Conservation (phyloP, 1,284 basidiomycete genomes). For the Cutaneotrichosporon cavernicola region DNA sequence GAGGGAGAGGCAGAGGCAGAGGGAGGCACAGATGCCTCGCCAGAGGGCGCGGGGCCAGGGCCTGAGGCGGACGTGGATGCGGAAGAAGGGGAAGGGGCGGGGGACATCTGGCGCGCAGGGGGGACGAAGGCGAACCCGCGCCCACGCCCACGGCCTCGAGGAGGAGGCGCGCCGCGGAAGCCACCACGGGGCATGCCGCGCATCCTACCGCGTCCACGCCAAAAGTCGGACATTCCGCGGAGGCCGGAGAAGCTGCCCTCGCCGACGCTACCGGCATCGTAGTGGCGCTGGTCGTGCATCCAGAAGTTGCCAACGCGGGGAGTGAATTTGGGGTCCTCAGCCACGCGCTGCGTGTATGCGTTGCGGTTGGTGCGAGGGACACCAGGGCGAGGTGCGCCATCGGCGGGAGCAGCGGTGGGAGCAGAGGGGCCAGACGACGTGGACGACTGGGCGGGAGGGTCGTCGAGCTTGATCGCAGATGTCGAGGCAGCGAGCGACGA, state of each 20-base stretch:
- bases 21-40: neutral
- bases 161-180: conserved; percentile 25
- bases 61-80: neutral
- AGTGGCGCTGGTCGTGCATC: conserved; percentile 78
- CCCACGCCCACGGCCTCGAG: conserved; percentile 26
- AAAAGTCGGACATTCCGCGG: conserved; percentile 59
- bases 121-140: conserved; percentile 11
- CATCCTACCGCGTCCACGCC: conserved; percentile 65
- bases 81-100: conserved; percentile 11
- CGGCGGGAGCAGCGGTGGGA: conserved; percentile 1
- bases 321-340: conserved; percentile 72
- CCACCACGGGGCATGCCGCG: conserved; percentile 26
- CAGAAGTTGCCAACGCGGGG: conserved; percentile 85
- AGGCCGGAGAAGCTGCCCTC: conserved; percentile 54
- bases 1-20: neutral
- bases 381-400: conserved; percentile 15
- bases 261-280: conserved; percentile 57
- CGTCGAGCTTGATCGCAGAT: conserved; percentile 30
- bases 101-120: conserved; percentile 1
- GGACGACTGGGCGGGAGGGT: conserved; percentile 9
- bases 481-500: conserved; percentile 30
- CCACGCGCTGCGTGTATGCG: conserved; percentile 28
- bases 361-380: conserved; percentile 63
- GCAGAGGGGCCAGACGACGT: neutral
- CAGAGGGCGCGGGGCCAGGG: conserved; percentile 2